phyloP scores from a whole-genome alignment of 306 rosid genomes.

The Cucumis hystrix region DNA sequence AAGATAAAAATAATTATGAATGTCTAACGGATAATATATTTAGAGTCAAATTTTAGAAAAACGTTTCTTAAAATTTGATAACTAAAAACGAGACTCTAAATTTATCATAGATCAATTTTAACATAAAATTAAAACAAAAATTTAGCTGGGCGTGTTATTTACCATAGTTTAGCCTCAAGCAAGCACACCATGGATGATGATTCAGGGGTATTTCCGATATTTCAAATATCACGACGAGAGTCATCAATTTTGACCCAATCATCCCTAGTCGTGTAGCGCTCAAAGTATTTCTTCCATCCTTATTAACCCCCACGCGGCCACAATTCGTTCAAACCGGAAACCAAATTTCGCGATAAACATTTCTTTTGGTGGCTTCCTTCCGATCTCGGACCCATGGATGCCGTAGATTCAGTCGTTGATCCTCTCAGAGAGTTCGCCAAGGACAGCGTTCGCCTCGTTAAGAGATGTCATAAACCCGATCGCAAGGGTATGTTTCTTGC shows the following conservation, averaged over 20 bases:
- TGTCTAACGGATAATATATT: no score
- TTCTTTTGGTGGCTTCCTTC: not conserved
- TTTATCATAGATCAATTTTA: no score
- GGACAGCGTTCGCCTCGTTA: constrained; percentile 43
- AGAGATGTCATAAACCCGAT: constrained; percentile 47
- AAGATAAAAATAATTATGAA: no score
- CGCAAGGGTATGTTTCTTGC: constrained; percentile 25
- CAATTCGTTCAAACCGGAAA: not conserved
- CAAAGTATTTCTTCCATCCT: not conserved
- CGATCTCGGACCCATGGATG: constrained; percentile 20
- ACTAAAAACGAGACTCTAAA: no score
- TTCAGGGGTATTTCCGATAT: not conserved
- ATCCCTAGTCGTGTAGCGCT: not conserved
- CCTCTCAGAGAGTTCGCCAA: constrained; percentile 47
- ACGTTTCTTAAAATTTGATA: no score
- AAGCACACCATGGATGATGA: not conserved
- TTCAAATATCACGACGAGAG: not conserved
- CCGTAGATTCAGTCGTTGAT: constrained; percentile 35
- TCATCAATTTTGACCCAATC: not conserved
- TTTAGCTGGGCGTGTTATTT: not conserved
- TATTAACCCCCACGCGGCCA: not conserved
- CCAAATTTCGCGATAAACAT: not conserved
- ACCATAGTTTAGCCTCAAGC: not conserved
- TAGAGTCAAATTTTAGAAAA: no score
- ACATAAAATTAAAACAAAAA: no score